Percentiles rank a stretch among this genome's conserved stretches.
Evolutionary conservation across 2,329 filamentous ascomycete species (phyloP).

Genomic region (Botryotinia calthae): DNA sequence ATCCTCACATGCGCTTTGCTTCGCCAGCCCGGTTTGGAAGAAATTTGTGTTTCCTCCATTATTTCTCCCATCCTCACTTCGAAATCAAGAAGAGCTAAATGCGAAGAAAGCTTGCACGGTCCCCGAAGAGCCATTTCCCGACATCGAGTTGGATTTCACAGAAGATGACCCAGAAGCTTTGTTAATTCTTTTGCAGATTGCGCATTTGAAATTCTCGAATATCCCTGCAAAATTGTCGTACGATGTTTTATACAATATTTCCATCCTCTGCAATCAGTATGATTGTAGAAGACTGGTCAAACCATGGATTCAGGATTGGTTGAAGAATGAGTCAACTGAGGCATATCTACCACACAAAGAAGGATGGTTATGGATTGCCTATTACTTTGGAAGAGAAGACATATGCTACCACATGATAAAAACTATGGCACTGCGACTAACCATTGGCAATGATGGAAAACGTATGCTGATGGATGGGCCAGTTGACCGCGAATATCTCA

Average conservation of each 20-base stretch:
- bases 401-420: background rate
- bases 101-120: no score
- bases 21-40: background rate
- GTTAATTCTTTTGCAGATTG: background rate
- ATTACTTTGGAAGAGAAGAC: background rate
- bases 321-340: background rate
- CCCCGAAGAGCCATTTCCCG: background rate
- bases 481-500: accelerated
- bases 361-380: background rate
- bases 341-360: background rate
- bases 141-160: background rate
- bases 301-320: background rate
- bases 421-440: background rate
- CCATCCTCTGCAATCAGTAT: background rate
- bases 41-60: background rate
- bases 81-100: no score
- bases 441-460: accelerated
- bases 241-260: background rate
- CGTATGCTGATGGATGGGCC: background rate
- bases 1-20: background rate
- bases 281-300: background rate
- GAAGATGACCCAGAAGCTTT: background rate
- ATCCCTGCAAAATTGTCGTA: background rate
- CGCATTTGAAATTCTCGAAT: background rate
- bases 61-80: background rate